Percentiles rank a stretch among this genome's conserved stretches.
Conservation (phyloP, 176 grass and related monocot species). For the Phoenix roebelenii region DNA sequence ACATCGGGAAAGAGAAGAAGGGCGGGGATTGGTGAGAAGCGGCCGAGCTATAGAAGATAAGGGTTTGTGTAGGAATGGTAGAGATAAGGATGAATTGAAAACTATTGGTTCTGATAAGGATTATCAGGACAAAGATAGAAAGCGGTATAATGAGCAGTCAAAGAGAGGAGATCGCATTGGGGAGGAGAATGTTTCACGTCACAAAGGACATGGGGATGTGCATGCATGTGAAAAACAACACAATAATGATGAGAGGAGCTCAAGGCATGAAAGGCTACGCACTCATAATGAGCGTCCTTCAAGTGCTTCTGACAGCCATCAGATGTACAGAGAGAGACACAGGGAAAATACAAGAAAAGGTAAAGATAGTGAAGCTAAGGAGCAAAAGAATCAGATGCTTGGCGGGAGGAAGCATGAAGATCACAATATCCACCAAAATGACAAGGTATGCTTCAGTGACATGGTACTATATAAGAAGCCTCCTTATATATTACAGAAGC, state of each 20-base stretch:
- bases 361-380: constrained; percentile 41
- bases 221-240: constrained; percentile 48
- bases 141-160: constrained; percentile 31
- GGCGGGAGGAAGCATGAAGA: constrained; percentile 75
- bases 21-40: constrained; percentile 40
- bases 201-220: constrained; percentile 51
- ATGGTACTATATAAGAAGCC: too few relatives aligned
- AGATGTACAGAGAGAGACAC: constrained; percentile 47
- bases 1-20: constrained; percentile 63
- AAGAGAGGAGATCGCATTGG: constrained; percentile 41
- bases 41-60: constrained; percentile 46
- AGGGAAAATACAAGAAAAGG: constrained; percentile 68
- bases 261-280: constrained; percentile 61
- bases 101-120: constrained; percentile 40
- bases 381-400: constrained; percentile 41
- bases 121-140: constrained; percentile 37
- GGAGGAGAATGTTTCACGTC: constrained; percentile 41
- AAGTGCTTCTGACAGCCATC: constrained; percentile 51
- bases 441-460: constrained; percentile 61
- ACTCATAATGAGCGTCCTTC: constrained; percentile 38
- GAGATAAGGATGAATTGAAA: constrained; percentile 50
- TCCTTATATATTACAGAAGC: too few relatives aligned
- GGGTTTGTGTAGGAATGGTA: constrained; percentile 20
- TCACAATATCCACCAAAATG: constrained; percentile 34
- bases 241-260: constrained; percentile 54